Evolutionary conservation across 352 stramenopile genomes (phyloP), one percentile per base, ranked within the genome.

Genomic region (Phytopythium ostracodes): DNA sequence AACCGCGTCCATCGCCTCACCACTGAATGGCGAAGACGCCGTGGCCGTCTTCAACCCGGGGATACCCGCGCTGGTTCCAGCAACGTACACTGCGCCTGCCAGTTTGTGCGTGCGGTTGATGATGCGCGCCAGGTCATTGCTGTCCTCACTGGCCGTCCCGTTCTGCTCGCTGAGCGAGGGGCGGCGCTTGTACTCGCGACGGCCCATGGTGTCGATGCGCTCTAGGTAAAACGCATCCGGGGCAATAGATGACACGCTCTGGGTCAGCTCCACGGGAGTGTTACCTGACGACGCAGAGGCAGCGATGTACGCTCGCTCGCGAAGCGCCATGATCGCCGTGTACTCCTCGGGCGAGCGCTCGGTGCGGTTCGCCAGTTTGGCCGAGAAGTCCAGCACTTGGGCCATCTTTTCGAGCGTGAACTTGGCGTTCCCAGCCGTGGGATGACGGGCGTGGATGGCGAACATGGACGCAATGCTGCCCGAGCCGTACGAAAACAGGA

Each of bases 401-500:
- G 75, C 81, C 64, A 99, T 99, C 43, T 85, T 81, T 31, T 82
- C 72, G 55, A 99, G 75, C 5, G 87, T 95, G 67, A 99, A 99
- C 31, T 62, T 72, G 46, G 58, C 60, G 36, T 73, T 59, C 14
- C 59, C 60, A 7, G 24, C 47, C 47, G 47, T 25, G 15, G 47
- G 47, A 31, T 59, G 18, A 6, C 75, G 72, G 4, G 59, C 72
- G 8, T 75, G 73, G 44, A 98, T 70, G 33, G 79, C 73, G 72
- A 98, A 99, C 94, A 99, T 99, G 44, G 94, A 97, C 31, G 96
- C 96, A 50, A 99, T 77, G 35, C 95, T 94, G 38, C 97, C 97
- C 10, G 92, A 98, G 40, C 97, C 97, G 76, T 99, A 99, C 43
- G 93, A 98, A 73, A 99, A 99, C 11, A 99, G 73, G 22, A 97